Evolutionary conservation across 2,329 filamentous ascomycete species (phyloP).

Genomic region (Ophiocordyceps camponoti-floridani): DNA sequence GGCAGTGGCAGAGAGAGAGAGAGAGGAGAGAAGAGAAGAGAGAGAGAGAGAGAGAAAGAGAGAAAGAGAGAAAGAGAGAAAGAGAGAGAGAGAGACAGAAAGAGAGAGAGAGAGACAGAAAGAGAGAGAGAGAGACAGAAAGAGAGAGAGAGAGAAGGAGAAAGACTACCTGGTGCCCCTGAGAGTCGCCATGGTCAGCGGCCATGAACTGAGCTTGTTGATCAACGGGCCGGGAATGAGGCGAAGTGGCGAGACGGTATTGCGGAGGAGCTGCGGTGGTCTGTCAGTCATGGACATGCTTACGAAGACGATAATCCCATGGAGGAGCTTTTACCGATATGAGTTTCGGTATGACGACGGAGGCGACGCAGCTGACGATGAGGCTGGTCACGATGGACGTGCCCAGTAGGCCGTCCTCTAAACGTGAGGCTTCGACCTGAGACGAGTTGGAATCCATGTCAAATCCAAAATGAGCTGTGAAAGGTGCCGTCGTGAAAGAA

Average conservation of each 20-base stretch:
- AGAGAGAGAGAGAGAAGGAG: neutral
- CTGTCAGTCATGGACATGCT: neutral
- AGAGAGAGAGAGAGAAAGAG: neutral
- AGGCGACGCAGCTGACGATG: neutral
- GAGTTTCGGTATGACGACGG: neutral
- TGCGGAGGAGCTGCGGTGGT: neutral
- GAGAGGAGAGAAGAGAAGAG: neutral
- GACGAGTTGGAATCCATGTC: neutral
- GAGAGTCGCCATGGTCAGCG: neutral
- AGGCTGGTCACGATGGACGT: neutral
- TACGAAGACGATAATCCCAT: too few relatives aligned
- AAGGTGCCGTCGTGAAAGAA: too few relatives aligned
- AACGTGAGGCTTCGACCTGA: neutral
- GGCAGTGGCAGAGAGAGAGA: neutral
- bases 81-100: neutral
- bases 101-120: neutral
- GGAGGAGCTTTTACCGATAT: neutral
- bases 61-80: neutral
- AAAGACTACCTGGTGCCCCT: neutral
- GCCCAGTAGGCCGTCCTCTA: neutral
- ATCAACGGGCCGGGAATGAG: neutral
- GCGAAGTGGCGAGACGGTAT: neutral
- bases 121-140: neutral
- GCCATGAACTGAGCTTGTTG: conserved; percentile 1
- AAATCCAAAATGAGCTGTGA: neutral